Conservation (phyloP, 345 rosid species). For the Pseudoturritis turrita region DNA sequence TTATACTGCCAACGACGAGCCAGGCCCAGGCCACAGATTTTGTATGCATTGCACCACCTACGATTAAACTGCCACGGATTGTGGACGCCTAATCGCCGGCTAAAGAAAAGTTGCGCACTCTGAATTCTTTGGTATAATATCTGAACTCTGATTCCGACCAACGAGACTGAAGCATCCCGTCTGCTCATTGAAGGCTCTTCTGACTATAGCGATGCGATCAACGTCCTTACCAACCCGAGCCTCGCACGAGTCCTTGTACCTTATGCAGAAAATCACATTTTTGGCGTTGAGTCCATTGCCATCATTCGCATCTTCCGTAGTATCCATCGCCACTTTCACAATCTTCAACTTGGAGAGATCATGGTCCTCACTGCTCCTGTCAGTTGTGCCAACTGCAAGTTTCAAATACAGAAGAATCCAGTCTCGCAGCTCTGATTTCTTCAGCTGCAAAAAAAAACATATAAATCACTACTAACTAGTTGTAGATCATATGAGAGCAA, state of each 20-base stretch:
- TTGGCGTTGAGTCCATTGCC: too few relatives aligned
- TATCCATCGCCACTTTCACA: neutral
- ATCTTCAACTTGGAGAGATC: neutral
- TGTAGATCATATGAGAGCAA: too few relatives aligned
- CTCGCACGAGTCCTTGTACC: neutral
- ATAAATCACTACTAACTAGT: too few relatives aligned
- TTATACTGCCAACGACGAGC: too few relatives aligned
- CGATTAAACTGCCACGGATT: too few relatives aligned
- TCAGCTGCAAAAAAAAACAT: neutral
- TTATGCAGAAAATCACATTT: neutral
- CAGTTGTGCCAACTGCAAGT: neutral
- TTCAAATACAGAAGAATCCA: neutral
- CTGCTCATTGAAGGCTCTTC: neutral
- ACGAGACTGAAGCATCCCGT: neutral
- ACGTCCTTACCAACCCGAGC: neutral
- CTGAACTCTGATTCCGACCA: neutral
- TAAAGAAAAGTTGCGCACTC: too few relatives aligned
- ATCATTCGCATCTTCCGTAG: neutral
- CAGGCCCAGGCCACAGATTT: too few relatives aligned
- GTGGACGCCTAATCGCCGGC: too few relatives aligned
- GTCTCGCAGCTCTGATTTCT: neutral
- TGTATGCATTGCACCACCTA: too few relatives aligned
- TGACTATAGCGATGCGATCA: neutral
- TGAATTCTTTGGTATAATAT: too few relatives aligned
- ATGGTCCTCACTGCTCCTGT: neutral